Percentiles rank a stretch among this genome's conserved stretches.
phyloP scores from a whole-genome alignment of 1,284 basidiomycete species.

The Exobasidium cylindrosporum region DNA sequence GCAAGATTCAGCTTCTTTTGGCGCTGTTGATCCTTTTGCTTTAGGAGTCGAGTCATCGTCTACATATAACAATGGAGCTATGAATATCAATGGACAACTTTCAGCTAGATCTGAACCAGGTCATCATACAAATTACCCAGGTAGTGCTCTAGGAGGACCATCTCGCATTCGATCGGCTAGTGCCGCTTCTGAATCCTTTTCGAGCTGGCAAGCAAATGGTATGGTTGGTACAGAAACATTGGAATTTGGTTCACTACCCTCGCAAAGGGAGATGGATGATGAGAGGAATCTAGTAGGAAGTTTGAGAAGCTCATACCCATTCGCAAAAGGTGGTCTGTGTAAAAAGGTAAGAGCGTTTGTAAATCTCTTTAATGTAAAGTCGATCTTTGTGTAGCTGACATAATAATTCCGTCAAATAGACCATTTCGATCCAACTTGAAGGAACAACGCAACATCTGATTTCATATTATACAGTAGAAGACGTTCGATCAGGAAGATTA shows the following conservation, averaged over 20 bases:
- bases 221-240: not conserved
- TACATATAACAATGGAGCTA: not conserved
- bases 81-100: not conserved
- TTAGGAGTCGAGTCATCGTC: slow-evolving; percentile 3
- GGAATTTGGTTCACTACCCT: not conserved
- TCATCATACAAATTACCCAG: not conserved
- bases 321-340: slow-evolving; percentile 44
- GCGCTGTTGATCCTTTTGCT: slow-evolving; percentile 7
- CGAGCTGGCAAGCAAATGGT: not conserved
- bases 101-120: not conserved
- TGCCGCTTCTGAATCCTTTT: not conserved
- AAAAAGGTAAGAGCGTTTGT: slow-evolving; percentile 35
- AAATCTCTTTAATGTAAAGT: too few relatives aligned
- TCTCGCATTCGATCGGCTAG: slow-evolving; percentile 7
- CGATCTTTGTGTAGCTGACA: slow-evolving; percentile 4
- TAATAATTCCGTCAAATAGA: slow-evolving; percentile 63
- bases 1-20: not conserved
- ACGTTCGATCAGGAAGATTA: slow-evolving; percentile 81
- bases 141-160: not conserved
- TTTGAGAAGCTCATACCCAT: slow-evolving; percentile 44
- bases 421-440: slow-evolving; percentile 83
- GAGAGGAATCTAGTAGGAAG: slow-evolving; percentile 47
- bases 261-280: slow-evolving; percentile 24
- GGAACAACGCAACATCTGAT: slow-evolving; percentile 90
- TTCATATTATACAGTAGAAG: slow-evolving; percentile 90